These are phyloP conservation scores for Globisporangium nagaii DNA, from an alignment of 352 stramenopile genomes.

Conservation along the genomic window DNA sequence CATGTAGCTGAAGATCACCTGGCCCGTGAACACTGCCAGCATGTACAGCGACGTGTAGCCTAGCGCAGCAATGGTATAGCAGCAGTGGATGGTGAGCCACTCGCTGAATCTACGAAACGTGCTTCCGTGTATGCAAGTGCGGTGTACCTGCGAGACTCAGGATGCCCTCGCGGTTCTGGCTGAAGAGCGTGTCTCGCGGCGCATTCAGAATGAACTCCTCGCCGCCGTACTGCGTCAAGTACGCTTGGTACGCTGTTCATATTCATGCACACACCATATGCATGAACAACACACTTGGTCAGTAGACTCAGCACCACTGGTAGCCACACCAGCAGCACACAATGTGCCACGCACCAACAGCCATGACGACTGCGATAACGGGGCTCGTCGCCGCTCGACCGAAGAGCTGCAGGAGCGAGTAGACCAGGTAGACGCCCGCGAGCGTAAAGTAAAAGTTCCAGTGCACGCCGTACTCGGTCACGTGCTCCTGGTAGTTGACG, in stretches of 20 bases:
- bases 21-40: conserved; percentile 50
- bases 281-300: neutral
- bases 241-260: conserved; percentile 83
- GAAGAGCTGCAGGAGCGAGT: conserved; percentile 47
- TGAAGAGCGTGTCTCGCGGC: conserved; percentile 73
- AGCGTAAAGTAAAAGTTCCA: conserved; percentile 99
- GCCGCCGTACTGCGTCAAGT: conserved; percentile 61
- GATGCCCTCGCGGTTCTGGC: conserved; percentile 95
- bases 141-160: conserved; percentile 79
- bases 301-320: neutral
- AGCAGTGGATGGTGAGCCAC: no score
- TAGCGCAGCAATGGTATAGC: neutral
- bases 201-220: conserved; percentile 77
- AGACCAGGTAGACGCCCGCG: conserved; percentile 70
- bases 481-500: conserved; percentile 92
- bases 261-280: neutral
- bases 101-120: no score
- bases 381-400: conserved; percentile 42
- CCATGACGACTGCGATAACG: conserved; percentile 31
- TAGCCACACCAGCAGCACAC: neutral
- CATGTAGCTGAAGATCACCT: conserved; percentile 66
- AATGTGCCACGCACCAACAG: conserved; percentile 33
- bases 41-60: conserved; percentile 92
- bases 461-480: conserved; percentile 98
- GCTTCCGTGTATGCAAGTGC: no score